phyloP scores from a whole-genome alignment of 2,329 filamentous ascomycete genomes.

The Paraconiothyrium brasiliense region DNA sequence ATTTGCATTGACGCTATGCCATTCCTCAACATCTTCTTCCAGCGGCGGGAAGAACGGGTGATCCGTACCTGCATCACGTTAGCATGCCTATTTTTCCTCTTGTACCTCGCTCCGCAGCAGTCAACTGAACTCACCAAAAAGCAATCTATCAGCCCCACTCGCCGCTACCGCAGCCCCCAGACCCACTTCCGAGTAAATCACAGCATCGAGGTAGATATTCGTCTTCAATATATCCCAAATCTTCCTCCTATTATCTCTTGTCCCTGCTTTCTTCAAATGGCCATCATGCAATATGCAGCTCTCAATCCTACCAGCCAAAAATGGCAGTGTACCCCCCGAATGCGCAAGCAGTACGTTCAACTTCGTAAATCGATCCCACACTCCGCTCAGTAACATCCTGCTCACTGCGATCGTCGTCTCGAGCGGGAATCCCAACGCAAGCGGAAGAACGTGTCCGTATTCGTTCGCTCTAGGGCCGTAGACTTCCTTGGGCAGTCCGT shows the following conservation, averaged over 20 bases:
- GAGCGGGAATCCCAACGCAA: constrained; percentile 87
- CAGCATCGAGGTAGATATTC: constrained; percentile 89
- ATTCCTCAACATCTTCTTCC: constrained; percentile 68
- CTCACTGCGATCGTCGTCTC: constrained; percentile 92
- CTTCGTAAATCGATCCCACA: constrained; percentile 78
- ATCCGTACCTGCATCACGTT: constrained; percentile 66
- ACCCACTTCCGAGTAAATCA: constrained; percentile 80
- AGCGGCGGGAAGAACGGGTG: constrained; percentile 87
- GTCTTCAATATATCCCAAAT: constrained; percentile 73
- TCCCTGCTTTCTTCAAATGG: constrained; percentile 73
- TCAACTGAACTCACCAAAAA: constrained; percentile 67
- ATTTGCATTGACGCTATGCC: constrained; percentile 74
- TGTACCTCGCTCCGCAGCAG: no score
- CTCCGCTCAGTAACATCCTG: constrained; percentile 85
- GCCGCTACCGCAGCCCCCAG: constrained; percentile 75
- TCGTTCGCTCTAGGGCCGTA: constrained; percentile 77
- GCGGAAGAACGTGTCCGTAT: constrained; percentile 87
- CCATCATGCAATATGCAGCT: constrained; percentile 86
- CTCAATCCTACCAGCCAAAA: constrained; percentile 87
- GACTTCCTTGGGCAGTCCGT: constrained; percentile 81
- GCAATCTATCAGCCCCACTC: constrained; percentile 71
- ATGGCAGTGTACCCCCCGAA: constrained; percentile 87
- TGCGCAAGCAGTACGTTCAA: constrained; percentile 84
- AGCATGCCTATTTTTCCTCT: neutral
- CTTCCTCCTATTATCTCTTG: constrained; percentile 63